Evolutionary conservation across 192 early-diverging fungal species (phyloP).

Genomic region (Rhizoclosmatium sp.): DNA sequence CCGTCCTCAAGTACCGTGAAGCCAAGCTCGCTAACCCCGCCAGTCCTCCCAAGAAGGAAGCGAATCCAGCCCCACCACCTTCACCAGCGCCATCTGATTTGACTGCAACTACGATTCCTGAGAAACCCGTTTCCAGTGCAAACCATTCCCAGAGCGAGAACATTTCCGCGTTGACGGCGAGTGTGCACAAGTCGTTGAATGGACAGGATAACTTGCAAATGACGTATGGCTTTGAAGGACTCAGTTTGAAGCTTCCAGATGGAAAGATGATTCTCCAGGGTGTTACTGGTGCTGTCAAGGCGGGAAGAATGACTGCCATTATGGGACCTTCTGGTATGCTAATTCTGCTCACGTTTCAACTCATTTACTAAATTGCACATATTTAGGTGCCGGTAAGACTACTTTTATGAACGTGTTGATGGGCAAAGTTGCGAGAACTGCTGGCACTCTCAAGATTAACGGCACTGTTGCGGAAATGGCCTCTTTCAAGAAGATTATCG

Average conservation of each 20-base stretch:
- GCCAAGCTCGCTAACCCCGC: background rate
- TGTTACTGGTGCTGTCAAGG: slow-evolving; percentile 73
- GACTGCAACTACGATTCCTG: too few species aligned
- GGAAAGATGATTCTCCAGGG: slow-evolving; percentile 69
- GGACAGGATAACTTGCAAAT: slow-evolving; percentile 37
- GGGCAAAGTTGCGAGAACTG: slow-evolving; percentile 47
- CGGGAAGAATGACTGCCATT: slow-evolving; percentile 82
- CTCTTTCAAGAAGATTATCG: slow-evolving; percentile 46
- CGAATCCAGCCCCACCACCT: background rate
- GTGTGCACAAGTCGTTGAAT: slow-evolving; percentile 23
- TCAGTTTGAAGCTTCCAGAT: slow-evolving; percentile 46
- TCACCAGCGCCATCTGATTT: background rate
- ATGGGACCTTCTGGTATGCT: slow-evolving; percentile 86
- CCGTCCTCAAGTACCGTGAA: slow-evolving; percentile 25
- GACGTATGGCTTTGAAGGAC: slow-evolving; percentile 47
- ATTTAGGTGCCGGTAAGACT: slow-evolving; percentile 47
- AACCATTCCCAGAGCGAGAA: background rate
- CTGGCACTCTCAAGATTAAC: slow-evolving; percentile 46
- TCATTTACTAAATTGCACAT: background rate
- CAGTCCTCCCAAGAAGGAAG: too few species aligned
- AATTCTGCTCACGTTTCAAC: background rate
- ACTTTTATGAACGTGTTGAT: slow-evolving; percentile 56
- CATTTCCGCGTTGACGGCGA: slow-evolving; percentile 20
- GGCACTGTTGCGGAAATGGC: slow-evolving; percentile 40
- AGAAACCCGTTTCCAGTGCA: background rate